These are phyloP conservation scores for Dryadomyces sulphureus DNA, from an alignment of 2,329 filamentous ascomycete species.

Conservation along the genomic window DNA sequence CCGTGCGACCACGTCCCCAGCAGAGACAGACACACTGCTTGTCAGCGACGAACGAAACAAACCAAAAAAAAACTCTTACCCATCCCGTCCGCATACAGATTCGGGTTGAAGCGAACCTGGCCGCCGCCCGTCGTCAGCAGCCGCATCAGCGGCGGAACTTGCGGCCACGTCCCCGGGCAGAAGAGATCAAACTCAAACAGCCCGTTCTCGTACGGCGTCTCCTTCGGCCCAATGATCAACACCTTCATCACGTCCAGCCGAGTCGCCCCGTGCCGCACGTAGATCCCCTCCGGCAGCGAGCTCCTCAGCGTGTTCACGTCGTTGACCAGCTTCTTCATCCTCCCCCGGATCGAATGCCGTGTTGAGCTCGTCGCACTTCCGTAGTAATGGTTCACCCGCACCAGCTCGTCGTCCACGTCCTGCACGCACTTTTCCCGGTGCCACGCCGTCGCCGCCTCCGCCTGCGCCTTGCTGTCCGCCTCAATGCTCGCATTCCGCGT, in stretches of 20 bases:
- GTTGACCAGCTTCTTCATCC: slow-evolving; percentile 31
- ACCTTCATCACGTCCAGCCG: slow-evolving; percentile 35
- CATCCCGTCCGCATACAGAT: slow-evolving; percentile 32
- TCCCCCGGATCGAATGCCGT: slow-evolving; percentile 14
- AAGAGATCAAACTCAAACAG: slow-evolving; percentile 40
- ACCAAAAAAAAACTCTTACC: slow-evolving; percentile 16
- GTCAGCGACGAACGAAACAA: neutral
- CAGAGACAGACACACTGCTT: slow-evolving; percentile 30
- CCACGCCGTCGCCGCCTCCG: slow-evolving; percentile 15
- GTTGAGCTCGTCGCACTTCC: slow-evolving; percentile 8
- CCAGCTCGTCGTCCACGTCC: slow-evolving; percentile 19
- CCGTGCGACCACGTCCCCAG: slow-evolving; percentile 31
- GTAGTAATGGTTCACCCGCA: slow-evolving; percentile 18
- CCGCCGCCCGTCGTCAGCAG: slow-evolving; percentile 31
- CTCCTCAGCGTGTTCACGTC: slow-evolving; percentile 30
- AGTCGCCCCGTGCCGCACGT: slow-evolving; percentile 27
- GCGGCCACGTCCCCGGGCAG: slow-evolving; percentile 26
- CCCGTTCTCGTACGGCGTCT: slow-evolving; percentile 37
- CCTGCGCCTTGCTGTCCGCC: slow-evolving; percentile 2
- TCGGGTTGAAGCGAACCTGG: slow-evolving; percentile 30
- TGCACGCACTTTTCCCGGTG: slow-evolving; percentile 20
- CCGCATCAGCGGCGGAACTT: slow-evolving; percentile 22
- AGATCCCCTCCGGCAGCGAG: slow-evolving; percentile 34
- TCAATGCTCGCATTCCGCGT: neutral
- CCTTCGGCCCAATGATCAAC: slow-evolving; percentile 31